Conservation (phyloP, 2,329 filamentous ascomycete genomes). For the Geosmithia morbida region DNA sequence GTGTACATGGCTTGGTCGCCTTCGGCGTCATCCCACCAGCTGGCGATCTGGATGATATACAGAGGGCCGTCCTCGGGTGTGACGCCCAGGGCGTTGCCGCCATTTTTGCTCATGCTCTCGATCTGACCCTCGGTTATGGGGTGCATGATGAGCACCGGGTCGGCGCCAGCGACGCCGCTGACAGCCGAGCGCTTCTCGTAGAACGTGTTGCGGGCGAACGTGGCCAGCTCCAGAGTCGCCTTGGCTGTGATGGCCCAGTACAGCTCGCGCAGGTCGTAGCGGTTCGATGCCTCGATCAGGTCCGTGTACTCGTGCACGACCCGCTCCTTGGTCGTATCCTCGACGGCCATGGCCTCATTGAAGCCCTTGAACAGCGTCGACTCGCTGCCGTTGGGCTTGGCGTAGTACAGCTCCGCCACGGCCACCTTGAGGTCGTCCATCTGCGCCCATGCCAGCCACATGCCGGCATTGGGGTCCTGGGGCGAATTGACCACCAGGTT, state of each 20-base stretch:
- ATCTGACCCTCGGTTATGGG: slow-evolving; percentile 23
- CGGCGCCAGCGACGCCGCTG: slow-evolving; percentile 7
- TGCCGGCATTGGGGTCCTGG: slow-evolving; percentile 17
- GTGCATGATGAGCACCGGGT: slow-evolving; percentile 19
- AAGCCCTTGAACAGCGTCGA: slow-evolving; percentile 21
- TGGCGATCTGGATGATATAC: slow-evolving; percentile 8
- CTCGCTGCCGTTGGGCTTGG: slow-evolving; percentile 12
- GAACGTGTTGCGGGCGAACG: slow-evolving; percentile 3
- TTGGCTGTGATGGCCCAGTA: slow-evolving; percentile 8
- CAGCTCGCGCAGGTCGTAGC: slow-evolving; percentile 8
- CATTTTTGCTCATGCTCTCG: slow-evolving; percentile 13
- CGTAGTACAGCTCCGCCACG: slow-evolving; percentile 19
- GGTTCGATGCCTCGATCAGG: slow-evolving; percentile 2
- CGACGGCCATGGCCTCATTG: slow-evolving; percentile 13
- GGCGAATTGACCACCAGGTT: slow-evolving; percentile 13
- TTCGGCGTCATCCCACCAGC: slow-evolving; percentile 7
- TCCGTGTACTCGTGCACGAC: slow-evolving; percentile 6
- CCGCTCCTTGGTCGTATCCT: slow-evolving; percentile 10
- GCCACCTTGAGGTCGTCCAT: slow-evolving; percentile 9
- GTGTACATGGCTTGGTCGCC: slow-evolving; percentile 8
- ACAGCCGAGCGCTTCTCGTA: slow-evolving; percentile 9
- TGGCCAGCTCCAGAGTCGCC: slow-evolving; percentile 4
- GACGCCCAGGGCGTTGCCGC: slow-evolving; percentile 18
- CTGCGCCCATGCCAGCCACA: slow-evolving; percentile 13
- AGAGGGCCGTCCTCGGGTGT: slow-evolving; percentile 10